Base-by-base conservation (phyloP, 2,329 filamentous ascomycete species). In the Apiospora sp. region DNA sequence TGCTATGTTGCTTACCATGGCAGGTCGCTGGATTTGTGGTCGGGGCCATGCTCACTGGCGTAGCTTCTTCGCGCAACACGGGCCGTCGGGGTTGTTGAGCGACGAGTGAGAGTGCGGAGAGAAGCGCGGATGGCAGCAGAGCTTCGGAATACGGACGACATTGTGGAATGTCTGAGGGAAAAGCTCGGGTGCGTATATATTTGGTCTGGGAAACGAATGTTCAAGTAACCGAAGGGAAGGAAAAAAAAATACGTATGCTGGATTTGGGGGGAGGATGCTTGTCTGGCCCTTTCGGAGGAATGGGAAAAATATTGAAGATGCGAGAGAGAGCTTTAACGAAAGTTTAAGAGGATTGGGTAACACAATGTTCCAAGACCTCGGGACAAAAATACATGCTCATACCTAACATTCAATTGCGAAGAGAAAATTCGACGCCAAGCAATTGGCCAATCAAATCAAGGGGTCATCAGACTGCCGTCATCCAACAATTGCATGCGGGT, bases 1-100 rank as follows among this genome's bases (percentile, higher is more conserved):
- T 27, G 19, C 19, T 30, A 30, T 30, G 27, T 12, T n/a, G 69
- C 77, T 79, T 73, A 80, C 79, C 76, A 80, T n/a, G 79, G 79
- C 74, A 78, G 12, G 22, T 80, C 79, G 61, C 76, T 77, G 27
- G 76, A 64, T 24, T 61, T 30, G 22, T 64, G 58, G 19, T 78
- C 77, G 10, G 75, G 75, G 1, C 70, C 71, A 49, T 72, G 68
- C 14, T 72, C 71, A 71, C 68, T 74, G n/a, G 74, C 72, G 30
- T 77, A 76, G 37, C 69, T 34, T 58, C 73, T 73, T 19, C 73
- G 75, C n/a, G 73, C 71, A 24, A 27, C 43, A 73, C n/a, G 67
- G 75, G 76, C 16, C 76, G 69, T 14, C 68, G 64, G n/a, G 76
- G 19, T 41, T 2, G 7, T 24, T 2, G 58, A 41, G 58, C 58